Evolutionary conservation across 768 basidiomycete species (phyloP).

Genomic region (Botryobasidium botryosum): DNA sequence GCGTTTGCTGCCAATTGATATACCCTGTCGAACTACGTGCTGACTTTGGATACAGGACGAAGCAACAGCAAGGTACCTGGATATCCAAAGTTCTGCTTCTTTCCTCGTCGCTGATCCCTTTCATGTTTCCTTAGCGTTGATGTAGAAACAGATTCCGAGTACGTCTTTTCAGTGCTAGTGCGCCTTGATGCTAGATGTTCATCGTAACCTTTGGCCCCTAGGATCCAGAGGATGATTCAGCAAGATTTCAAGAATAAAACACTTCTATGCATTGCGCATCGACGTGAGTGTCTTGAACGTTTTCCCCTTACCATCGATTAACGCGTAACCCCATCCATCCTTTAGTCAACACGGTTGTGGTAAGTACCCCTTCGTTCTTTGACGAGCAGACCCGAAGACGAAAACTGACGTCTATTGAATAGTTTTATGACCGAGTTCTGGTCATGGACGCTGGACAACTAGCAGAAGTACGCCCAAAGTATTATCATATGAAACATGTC

Average conservation of each 20-base stretch:
- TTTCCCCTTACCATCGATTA: not conserved
- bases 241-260: slow-evolving; percentile 19
- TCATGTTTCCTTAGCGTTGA: slow-evolving; percentile 12
- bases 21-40: too few relatives aligned
- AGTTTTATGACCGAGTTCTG: not conserved
- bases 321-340: not conserved
- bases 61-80: slow-evolving; percentile 17
- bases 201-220: too few relatives aligned
- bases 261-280: slow-evolving; percentile 12
- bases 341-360: not conserved
- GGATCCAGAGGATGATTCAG: slow-evolving; percentile 19
- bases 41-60: too few relatives aligned
- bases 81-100: not conserved
- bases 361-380: not conserved
- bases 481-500: too few relatives aligned
- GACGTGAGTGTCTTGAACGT: not conserved
- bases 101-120: not conserved
- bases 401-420: not conserved
- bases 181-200: too few relatives aligned
- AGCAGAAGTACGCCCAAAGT: too few relatives aligned
- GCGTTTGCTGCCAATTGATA: too few relatives aligned
- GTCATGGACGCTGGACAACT: slow-evolving; percentile 8
- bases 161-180: too few relatives aligned
- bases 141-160: slow-evolving; percentile 20
- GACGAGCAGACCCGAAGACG: too few relatives aligned